Evolutionary conservation across 306 rosid species (phyloP).

Genomic region (Inga oerstediana): DNA sequence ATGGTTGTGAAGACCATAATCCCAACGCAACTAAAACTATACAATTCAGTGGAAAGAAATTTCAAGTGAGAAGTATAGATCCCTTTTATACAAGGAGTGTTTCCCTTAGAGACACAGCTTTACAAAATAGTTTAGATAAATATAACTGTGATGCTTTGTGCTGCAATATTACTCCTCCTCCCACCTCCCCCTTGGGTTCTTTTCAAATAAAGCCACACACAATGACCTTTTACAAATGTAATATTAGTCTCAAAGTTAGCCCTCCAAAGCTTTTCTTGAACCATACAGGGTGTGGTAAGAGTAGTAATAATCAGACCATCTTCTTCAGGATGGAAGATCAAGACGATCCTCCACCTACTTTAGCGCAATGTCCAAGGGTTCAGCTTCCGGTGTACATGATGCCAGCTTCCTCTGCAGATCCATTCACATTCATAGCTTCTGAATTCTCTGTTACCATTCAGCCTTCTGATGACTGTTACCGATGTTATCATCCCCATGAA

Average conservation of each 20-base stretch:
- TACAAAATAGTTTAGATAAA: neutral
- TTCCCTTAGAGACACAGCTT: neutral
- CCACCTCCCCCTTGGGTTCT: conserved; percentile 9
- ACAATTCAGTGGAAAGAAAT: neutral
- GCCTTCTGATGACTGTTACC: neutral
- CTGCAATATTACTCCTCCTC: conserved; percentile 20
- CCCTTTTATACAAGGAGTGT: neutral
- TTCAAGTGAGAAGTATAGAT: neutral
- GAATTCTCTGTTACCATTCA: conserved; percentile 2
- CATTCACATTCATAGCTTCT: conserved; percentile 1
- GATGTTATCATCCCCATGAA: neutral
- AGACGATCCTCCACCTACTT: neutral
- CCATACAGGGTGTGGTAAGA: neutral
- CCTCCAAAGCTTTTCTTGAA: neutral
- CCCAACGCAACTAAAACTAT: neutral
- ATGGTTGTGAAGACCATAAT: conserved; percentile 14
- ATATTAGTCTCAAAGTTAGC: neutral
- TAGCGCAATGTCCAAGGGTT: conserved; percentile 24
- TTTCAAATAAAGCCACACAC: neutral
- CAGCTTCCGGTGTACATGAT: conserved; percentile 21
- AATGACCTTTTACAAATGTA: conserved; percentile 32
- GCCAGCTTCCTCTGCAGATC: neutral
- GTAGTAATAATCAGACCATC: neutral
- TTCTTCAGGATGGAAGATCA: neutral
- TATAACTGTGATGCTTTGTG: neutral